These are phyloP conservation scores for Gentiana straminea DNA, from an alignment of 257 asterid species.

Conservation along the genomic window DNA sequence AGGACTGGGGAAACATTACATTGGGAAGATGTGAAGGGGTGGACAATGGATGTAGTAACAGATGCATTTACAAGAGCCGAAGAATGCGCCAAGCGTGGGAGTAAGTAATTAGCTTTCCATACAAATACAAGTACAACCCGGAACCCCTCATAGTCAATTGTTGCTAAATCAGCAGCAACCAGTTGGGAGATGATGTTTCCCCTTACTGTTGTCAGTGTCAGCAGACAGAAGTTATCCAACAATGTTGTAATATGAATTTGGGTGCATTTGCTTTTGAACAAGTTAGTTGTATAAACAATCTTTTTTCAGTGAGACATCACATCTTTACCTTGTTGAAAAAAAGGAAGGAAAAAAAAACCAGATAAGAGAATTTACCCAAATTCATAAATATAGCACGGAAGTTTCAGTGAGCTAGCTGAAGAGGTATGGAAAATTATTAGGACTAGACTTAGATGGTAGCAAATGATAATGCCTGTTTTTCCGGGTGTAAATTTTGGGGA, in stretches of 20 bases:
- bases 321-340: not conserved
- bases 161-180: no score
- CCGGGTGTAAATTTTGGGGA: conserved; percentile 43
- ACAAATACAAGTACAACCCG: no score
- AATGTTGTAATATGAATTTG: no score
- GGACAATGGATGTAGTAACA: conserved; percentile 69
- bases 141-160: no score
- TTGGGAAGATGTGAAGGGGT: conserved; percentile 83
- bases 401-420: conserved; percentile 30
- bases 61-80: conserved; percentile 77
- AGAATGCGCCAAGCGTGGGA: conserved; percentile 55
- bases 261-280: no score
- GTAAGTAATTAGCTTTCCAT: conserved; percentile 15
- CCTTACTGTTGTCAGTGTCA: no score
- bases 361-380: conserved; percentile 9
- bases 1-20: conserved; percentile 24
- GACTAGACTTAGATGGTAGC: conserved; percentile 59
- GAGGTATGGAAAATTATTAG: conserved; percentile 37
- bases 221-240: no score
- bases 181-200: no score
- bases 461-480: conserved; percentile 39
- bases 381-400: conserved; percentile 11
- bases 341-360: no score
- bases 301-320: no score
- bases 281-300: no score